Base-by-base conservation (phyloP, 176 grass and related monocot species). In the Puya raimondii region DNA sequence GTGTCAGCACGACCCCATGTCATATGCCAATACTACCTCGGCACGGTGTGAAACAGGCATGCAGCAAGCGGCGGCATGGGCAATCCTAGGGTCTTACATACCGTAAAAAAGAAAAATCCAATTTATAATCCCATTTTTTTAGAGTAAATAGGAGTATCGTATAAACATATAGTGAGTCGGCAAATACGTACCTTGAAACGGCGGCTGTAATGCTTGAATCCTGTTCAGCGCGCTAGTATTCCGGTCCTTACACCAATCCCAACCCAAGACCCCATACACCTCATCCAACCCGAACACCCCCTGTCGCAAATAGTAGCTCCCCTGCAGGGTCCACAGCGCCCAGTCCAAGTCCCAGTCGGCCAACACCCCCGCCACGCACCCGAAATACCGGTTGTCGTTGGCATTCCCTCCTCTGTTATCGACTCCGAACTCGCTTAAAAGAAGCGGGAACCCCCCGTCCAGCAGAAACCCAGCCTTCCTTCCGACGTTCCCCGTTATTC, bases 311-410 rank as follows among this genome's bases (percentile, higher is more conserved):
- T 92, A 97, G 78, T 97, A 97, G 65, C 67, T 92, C 42, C 93
- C 89, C 79, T 97, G 89, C 75, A 97, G 71, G 48, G 86, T 64
- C 93, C 93, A 97, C 21, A 97, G 63, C 63, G 84, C 93, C 93
- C 89, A 97, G 74, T 97, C 93, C 2, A 97, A 81, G 74, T 92
- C 93, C 21, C 81, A 69, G 51, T 90, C 89, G 20, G 89, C 89
- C 2, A 75, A 76, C 5, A 77, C 76, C 3, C 82, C 81, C 53
- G 86, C 74, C 53, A 74, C 67, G 80, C 93, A 97, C 12, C 81
- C 86, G 48, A 87, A 74, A 80, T 88, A 97, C 15, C 84, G 86
- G 79, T 92, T 88, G 81, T 90, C 94, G 26, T 89, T 90, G 22
- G 17, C 50, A 65, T 89, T 92, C 2, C 58, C 80, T 16, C 89